Conservation (phyloP, 257 asterid species). For the Lantana camara region DNA sequence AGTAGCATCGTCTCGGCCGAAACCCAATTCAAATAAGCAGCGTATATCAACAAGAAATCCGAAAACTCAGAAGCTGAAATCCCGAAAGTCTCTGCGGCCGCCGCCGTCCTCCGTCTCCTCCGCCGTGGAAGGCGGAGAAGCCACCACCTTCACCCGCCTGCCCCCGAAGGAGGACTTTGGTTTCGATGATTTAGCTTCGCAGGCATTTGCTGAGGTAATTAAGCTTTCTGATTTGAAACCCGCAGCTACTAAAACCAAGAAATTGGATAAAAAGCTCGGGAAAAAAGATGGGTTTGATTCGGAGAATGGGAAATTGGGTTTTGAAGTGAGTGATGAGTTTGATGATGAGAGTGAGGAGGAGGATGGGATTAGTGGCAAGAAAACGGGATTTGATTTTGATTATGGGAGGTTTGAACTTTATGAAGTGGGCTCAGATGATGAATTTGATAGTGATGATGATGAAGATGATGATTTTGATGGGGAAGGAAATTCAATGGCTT, state of each 20-base stretch:
- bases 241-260: conserved; percentile 20
- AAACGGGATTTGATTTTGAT: conserved; percentile 50
- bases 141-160: conserved; percentile 79
- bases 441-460: conserved; percentile 20
- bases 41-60: conserved; percentile 32
- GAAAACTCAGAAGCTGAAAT: conserved; percentile 40
- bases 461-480: conserved; percentile 46
- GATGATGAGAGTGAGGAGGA: conserved; percentile 33
- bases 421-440: conserved; percentile 71
- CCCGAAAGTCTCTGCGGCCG: conserved; percentile 39
- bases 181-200: conserved; percentile 29
- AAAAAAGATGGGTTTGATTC: conserved; percentile 16
- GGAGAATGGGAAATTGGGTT: conserved; percentile 25
- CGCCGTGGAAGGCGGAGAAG: conserved; percentile 62
- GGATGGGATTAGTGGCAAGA: conserved; percentile 10
- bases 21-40: conserved; percentile 32
- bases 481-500: conserved; percentile 37
- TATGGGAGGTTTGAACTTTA: conserved; percentile 67
- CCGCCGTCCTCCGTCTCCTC: conserved; percentile 31
- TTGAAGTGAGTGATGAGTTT: conserved; percentile 22
- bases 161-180: conserved; percentile 81
- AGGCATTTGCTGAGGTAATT: conserved; percentile 41
- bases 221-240: conserved; percentile 46
- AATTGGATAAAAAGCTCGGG: conserved; percentile 13
- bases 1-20: conserved; percentile 34